phyloP scores from a whole-genome alignment of 768 basidiomycete genomes.

The Lactarius quietus region DNA sequence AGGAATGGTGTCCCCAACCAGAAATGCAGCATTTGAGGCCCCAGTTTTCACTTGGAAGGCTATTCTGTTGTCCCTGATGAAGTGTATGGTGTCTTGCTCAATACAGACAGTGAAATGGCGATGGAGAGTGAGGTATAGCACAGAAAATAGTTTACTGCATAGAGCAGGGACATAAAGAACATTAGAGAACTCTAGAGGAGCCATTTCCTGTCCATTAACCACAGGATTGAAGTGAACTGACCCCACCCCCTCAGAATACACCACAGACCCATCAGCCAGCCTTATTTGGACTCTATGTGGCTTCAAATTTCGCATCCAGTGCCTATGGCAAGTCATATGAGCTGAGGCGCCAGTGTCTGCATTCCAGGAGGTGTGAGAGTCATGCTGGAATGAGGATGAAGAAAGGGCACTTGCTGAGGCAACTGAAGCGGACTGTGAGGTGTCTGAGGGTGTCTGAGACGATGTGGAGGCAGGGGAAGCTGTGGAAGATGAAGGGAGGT shows the following conservation, averaged over 20 bases:
- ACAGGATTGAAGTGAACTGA: neutral
- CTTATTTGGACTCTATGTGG: too few species aligned
- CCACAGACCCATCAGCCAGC: too few species aligned
- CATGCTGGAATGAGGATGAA: too few species aligned
- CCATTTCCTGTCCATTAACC: neutral
- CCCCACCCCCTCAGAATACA: neutral
- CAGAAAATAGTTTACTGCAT: too few species aligned
- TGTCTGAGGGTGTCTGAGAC: neutral
- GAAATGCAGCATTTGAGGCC: neutral
- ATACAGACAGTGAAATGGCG: too few species aligned
- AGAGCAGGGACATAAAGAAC: conserved; percentile 3
- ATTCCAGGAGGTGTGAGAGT: too few species aligned
- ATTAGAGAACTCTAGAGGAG: neutral
- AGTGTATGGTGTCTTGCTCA: too few species aligned
- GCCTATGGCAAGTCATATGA: too few species aligned
- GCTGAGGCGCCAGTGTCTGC: too few species aligned
- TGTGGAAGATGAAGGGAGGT: neutral
- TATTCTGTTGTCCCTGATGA: neutral
- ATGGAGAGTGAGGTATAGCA: too few species aligned
- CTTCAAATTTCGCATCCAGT: too few species aligned
- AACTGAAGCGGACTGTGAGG: neutral
- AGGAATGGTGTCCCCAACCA: neutral
- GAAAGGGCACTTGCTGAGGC: neutral
- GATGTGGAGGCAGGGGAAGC: neutral
- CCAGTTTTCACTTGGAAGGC: neutral